Conservation (phyloP, 106 monocot genomes). For the Dendrobium nobile region DNA sequence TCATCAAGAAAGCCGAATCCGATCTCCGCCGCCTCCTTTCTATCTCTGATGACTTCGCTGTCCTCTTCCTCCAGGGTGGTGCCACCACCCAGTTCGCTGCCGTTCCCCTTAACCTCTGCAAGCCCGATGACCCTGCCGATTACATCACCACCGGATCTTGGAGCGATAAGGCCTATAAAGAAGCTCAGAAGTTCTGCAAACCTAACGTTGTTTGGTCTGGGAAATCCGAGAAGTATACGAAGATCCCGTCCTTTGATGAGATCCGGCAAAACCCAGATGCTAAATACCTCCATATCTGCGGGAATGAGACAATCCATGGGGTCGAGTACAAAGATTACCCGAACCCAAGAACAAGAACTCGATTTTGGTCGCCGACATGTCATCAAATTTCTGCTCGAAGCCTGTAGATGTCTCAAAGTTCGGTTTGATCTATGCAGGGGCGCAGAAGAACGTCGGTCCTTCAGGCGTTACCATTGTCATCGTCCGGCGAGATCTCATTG, state of each 20-base stretch:
- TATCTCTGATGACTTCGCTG: conserved; percentile 64
- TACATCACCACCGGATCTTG: conserved; percentile 91
- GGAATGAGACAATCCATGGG: conserved; percentile 96
- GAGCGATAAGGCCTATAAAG: conserved; percentile 94
- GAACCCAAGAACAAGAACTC: conserved; percentile 26
- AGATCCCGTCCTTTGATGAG: conserved; percentile 53
- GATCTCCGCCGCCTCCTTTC: conserved; percentile 78
- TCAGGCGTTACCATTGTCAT: conserved; percentile 87
- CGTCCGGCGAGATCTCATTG: conserved; percentile 73
- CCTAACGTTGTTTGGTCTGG: conserved; percentile 68
- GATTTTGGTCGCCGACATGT: conserved; percentile 92
- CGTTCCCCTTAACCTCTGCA: conserved; percentile 76
- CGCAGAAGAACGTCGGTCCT: conserved; percentile 98
- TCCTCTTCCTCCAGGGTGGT: conserved; percentile 92
- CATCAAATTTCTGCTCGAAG: conserved; percentile 98
- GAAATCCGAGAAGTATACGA: conserved; percentile 80
- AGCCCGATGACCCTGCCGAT: conserved; percentile 39
- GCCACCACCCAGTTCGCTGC: conserved; percentile 96
- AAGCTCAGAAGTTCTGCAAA: conserved; percentile 75
- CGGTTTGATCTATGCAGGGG: conserved; percentile 89
- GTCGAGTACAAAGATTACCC: conserved; percentile 95
- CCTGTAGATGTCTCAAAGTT: conserved; percentile 93
- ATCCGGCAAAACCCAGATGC: conserved; percentile 58
- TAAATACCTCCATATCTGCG: conserved; percentile 85
- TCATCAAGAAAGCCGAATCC: conserved; percentile 93